Percentiles rank a stretch among this genome's conserved stretches.
Conservation (phyloP, 352 stramenopile genomes). For the Globisporangium cederbergense region DNA sequence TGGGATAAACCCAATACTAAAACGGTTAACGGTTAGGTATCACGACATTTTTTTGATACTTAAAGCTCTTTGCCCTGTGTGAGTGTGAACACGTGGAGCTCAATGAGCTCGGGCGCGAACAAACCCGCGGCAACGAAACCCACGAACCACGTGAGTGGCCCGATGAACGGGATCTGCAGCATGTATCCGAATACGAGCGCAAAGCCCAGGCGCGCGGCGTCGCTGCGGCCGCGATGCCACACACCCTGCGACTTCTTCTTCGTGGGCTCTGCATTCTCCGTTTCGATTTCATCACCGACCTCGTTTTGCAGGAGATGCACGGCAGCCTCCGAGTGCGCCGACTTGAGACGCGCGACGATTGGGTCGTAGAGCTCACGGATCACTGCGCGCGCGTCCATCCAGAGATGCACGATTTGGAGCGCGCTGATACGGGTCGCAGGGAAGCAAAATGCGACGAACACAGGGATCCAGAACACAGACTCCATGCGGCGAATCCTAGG, state of each 20-base stretch:
- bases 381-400: constrained; percentile 61
- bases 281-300: constrained; percentile 24
- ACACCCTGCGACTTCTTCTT: constrained; percentile 28
- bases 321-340: constrained; percentile 19
- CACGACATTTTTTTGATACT: too few species aligned
- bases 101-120: constrained; percentile 60
- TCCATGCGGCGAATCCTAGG: constrained; percentile 69
- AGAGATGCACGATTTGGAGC: constrained; percentile 51
- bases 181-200: constrained; percentile 59
- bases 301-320: constrained; percentile 26
- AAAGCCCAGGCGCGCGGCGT: constrained; percentile 68
- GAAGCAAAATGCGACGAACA: constrained; percentile 55
- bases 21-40: too few species aligned
- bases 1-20: too few species aligned
- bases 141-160: constrained; percentile 68
- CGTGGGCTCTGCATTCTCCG: constrained; percentile 18
- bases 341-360: constrained; percentile 63
- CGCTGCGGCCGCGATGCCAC: constrained; percentile 57
- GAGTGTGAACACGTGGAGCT: constrained; percentile 78
- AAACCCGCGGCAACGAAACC: constrained; percentile 60
- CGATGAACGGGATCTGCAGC: constrained; percentile 54
- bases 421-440: constrained; percentile 35
- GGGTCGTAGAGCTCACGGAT: constrained; percentile 70
- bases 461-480: constrained; percentile 46
- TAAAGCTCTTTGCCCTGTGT: constrained; percentile 18